Base-by-base conservation (phyloP, 345 rosid genomes). In the Kandelia obovata region DNA sequence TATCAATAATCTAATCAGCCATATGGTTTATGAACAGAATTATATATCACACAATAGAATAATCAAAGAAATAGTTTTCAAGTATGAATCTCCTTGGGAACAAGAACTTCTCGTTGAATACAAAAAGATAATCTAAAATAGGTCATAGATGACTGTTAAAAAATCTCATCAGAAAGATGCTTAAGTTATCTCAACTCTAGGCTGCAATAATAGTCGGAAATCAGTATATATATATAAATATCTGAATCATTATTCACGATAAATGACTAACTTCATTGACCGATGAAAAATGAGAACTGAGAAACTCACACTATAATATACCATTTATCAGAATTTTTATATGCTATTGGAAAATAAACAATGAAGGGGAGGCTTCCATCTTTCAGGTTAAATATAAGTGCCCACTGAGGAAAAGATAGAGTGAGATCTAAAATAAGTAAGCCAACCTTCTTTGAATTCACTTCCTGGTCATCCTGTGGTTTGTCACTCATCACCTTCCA, bases 401-500 rank as follows among this genome's bases (percentile, higher is more conserved):
- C 58, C 58, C 26, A 7, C 13, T n/a, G 13, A 27, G 31, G 6
- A 39, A 65, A 43, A 4, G 58, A 31, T 26, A 58, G 53, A 46
- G 37, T 46, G 9, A 37, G 34, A 1, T 35, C 26, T 64, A 28
- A 43, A 69, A 64, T 71, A 61, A 62, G 58, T 10, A 67, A 62
- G 43, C 77, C 51, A 70, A 89, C 94, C 96, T 78, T 81, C 71
- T 79, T 83, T 1, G 95, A 88, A 82, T 75, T 82, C 66, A 86
- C 91, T 86, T 88, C 95, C 65, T 83, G 94, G 59, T 92, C 96
- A 71, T 85, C 96, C 59, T 84, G 85, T 52, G 85, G 87, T 73
- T 88, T 87, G 78, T 90, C 87, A 69, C 95, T 51, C 96, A 92
- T 90, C 68, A 92, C 96, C 78, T 78, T 88, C 98, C 95, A 90